phyloP scores from a whole-genome alignment of 805 yeast species.

The Candida silvicultrix region DNA sequence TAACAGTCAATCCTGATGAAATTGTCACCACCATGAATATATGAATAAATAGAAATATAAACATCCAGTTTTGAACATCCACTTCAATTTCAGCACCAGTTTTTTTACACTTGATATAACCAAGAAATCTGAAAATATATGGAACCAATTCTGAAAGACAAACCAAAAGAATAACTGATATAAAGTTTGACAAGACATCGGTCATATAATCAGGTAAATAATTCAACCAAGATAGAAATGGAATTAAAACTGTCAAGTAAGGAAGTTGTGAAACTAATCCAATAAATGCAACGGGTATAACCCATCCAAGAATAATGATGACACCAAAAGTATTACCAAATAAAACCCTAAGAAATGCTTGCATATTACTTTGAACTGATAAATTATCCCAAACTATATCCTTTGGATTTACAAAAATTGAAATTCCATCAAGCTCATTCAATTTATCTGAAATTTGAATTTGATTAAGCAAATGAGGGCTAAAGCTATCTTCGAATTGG shows the following conservation, averaged over 20 bases:
- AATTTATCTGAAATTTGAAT: conserved; percentile 38
- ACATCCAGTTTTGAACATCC: conserved; percentile 75
- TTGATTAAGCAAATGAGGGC: conserved; percentile 63
- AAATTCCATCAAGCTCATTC: conserved; percentile 35
- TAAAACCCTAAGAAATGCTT: conserved; percentile 31
- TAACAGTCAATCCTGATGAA: conserved; percentile 67
- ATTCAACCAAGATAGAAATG: conserved; percentile 51
- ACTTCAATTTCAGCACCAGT: conserved; percentile 60
- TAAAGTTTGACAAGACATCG: conserved; percentile 49
- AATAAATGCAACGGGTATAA: conserved; percentile 76
- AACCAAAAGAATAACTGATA: conserved; percentile 64
- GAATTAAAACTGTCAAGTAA: conserved; percentile 52
- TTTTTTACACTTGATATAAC: conserved; percentile 48
- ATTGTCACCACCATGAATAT: conserved; percentile 79
- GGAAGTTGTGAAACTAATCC: conserved; percentile 74
- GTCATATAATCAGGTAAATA: conserved; percentile 46
- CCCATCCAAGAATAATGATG: conserved; percentile 58
- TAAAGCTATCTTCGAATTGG: conserved; percentile 47
- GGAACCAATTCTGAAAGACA: conserved; percentile 60
- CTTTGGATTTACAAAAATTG: conserved; percentile 52
- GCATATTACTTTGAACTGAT: conserved; percentile 28
- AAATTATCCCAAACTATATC: conserved; percentile 74
- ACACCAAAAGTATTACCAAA: conserved; percentile 41
- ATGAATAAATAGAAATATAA: conserved; percentile 73
- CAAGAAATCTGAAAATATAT: conserved; percentile 45